A percentile compares a stretch with the other conserved stretches of the same genome.
phyloP scores from a whole-genome alignment of 192 early-diverging fungal genomes.

The Borealophlyctis nickersoniae region DNA sequence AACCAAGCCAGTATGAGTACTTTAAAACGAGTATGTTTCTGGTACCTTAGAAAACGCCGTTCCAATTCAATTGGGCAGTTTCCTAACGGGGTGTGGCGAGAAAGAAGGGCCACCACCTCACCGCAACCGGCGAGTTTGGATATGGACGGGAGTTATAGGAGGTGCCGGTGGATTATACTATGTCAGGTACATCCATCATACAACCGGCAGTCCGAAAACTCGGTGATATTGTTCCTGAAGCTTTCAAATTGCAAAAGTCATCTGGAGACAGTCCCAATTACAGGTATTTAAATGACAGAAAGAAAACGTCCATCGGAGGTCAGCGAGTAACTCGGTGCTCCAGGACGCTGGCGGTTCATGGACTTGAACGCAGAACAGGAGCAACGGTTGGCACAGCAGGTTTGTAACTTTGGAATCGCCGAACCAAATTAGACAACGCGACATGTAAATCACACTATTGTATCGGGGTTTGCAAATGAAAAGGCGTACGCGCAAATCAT shows the following conservation, averaged over 20 bases:
- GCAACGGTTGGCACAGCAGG: conserved; percentile 53
- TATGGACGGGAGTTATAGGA: not conserved
- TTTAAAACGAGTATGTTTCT: conserved; percentile 7
- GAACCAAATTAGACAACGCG: not conserved
- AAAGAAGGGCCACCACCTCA: not conserved
- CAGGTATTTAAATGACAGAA: conserved; percentile 15
- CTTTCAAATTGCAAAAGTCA: conserved; percentile 35
- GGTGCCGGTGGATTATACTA: conserved; percentile 6
- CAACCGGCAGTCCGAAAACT: not conserved
- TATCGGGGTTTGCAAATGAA: conserved; percentile 59
- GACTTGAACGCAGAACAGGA: conserved; percentile 58
- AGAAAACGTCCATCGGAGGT: not conserved
- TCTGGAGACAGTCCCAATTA: conserved; percentile 73
- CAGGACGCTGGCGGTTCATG: conserved; percentile 63
- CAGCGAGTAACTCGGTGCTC: not conserved
- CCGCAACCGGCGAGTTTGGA: conserved; percentile 2
- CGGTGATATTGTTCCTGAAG: not conserved
- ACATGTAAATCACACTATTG: not conserved
- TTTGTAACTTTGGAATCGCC: too few relatives aligned
- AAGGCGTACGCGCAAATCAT: conserved; percentile 72
- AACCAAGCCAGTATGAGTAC: conserved; percentile 9
- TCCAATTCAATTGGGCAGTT: not conserved
- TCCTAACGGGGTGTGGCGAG: not conserved
- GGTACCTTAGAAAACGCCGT: too few relatives aligned
- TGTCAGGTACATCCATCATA: conserved; percentile 3